Conservation (phyloP, 768 basidiomycete species). For the Lentinus tigrinus region DNA sequence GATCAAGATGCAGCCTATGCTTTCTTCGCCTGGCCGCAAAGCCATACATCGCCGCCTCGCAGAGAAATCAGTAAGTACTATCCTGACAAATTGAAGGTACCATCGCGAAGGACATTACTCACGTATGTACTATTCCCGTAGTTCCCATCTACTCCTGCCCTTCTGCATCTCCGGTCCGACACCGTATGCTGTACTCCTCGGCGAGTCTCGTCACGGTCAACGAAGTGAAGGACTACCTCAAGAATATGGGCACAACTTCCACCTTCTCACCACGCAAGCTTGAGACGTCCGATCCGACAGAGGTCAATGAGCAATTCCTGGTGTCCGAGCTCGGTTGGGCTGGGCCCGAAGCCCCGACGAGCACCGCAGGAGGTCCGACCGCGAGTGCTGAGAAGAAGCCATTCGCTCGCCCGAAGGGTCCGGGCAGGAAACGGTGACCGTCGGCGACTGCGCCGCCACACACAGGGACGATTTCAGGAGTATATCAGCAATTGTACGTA, state of each 20-base stretch:
- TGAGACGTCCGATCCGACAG: slow-evolving; percentile 79
- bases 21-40: slow-evolving; percentile 65
- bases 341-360: slow-evolving; percentile 5
- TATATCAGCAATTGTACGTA: no score
- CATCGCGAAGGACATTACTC: not conserved
- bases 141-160: slow-evolving; percentile 95
- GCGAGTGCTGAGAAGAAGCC: slow-evolving; percentile 38
- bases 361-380: slow-evolving; percentile 19
- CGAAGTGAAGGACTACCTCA: slow-evolving; percentile 52
- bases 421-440: slow-evolving; percentile 48
- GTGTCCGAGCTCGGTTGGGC: slow-evolving; percentile 51
- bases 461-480: no score
- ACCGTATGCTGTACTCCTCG: slow-evolving; percentile 88
- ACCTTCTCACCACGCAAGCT: slow-evolving; percentile 60
- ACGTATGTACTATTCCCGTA: slow-evolving; percentile 27
- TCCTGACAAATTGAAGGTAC: not conserved
- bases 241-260: slow-evolving; percentile 34
- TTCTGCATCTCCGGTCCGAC: slow-evolving; percentile 71
- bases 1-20: slow-evolving; percentile 44
- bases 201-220: slow-evolving; percentile 57
- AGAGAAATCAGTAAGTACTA: slow-evolving; percentile 56
- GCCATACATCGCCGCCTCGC: slow-evolving; percentile 35
- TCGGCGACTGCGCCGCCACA: no score
- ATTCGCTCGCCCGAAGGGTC: slow-evolving; percentile 73
- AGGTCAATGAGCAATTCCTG: slow-evolving; percentile 66